These are phyloP conservation scores for Pugionium dolabratum DNA, from an alignment of 345 rosid species.

Conservation along the genomic window DNA sequence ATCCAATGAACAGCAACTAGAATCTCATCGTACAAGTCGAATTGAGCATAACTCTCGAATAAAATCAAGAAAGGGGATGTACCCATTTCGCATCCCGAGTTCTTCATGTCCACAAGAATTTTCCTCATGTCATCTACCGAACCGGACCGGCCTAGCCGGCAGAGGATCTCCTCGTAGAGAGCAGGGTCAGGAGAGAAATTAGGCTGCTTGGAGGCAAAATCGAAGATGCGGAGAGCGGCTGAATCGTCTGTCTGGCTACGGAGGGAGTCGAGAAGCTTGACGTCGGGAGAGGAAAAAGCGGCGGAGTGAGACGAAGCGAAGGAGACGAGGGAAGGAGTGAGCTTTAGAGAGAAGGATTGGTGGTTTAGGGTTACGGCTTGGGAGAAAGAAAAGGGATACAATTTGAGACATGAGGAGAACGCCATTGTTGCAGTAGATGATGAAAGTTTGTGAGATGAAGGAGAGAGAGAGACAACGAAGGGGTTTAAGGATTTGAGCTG, in stretches of 20 bases:
- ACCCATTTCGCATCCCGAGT: constrained; percentile 48
- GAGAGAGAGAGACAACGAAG: not conserved
- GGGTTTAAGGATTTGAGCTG: constrained; percentile 20
- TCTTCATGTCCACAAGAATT: constrained; percentile 56
- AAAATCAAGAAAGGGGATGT: constrained; percentile 56
- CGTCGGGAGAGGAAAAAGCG: constrained; percentile 46
- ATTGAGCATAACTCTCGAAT: constrained; percentile 59
- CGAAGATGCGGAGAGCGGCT: constrained; percentile 63
- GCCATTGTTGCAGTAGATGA: constrained; percentile 46
- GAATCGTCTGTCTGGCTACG: constrained; percentile 69
- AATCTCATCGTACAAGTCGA: constrained; percentile 61
- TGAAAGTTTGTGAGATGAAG: constrained; percentile 8
- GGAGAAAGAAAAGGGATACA: constrained; percentile 50
- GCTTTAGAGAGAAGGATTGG: constrained; percentile 40
- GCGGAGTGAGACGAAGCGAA: constrained; percentile 40
- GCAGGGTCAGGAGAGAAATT: constrained; percentile 55
- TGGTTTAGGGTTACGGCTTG: constrained; percentile 26
- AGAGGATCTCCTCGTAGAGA: constrained; percentile 66
- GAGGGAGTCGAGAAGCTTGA: constrained; percentile 80
- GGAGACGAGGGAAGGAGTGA: constrained; percentile 34
- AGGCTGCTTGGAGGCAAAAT: constrained; percentile 78
- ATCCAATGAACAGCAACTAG: constrained; percentile 51
- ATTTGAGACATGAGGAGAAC: constrained; percentile 54
- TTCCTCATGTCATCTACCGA: constrained; percentile 66
- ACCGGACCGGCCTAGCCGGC: constrained; percentile 65